Evolutionary conservation across 163 green algal species (phyloP), one percentile per base, ranked within the genome.

Genomic region (Scenedesmus sp.): DNA sequence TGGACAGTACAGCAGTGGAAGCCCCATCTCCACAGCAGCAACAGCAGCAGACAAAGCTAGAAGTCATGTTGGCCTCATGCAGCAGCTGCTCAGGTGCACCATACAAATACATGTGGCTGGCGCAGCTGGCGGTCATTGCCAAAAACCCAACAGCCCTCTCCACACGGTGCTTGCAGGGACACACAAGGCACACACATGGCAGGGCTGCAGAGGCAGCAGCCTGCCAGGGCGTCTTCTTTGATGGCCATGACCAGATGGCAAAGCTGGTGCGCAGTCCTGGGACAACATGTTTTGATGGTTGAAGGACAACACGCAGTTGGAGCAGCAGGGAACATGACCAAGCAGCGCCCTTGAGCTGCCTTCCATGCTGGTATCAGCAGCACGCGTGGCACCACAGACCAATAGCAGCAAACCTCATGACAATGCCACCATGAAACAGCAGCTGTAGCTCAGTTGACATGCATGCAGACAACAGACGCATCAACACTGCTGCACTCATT

Each of bases 221-320:
- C 23, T 93, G 91, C 62, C 56, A 77, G 52, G 73, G 86, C 2
- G 2, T n/a, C 55, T 93, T 93, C 46, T 89, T 93, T 92, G 85
- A 93, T 85, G 91, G 91, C 57, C 46, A 84, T 52, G 81, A 92
- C 46, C 64, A 89, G 57, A 5, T 67, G 66, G 54, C 70, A 87
- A 92, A 34, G n/a, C 74, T 70, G 23, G 34, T 64, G 13, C 46
- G 82, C 10, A 12, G n/a, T 59, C 9, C 20, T 13, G 15, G 34
- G 34, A 46, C 34, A 46, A 23, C 23, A 52, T 56, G 26, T 62
- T 7, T n/a, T 59, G 8, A 7, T 26, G 46, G 16, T 64, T 60
- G 16, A 6, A 55, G 81, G 23, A 62, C 57, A 57, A 10, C 8
- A 10, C 12, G 57, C 56, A 56, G 23, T 57, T 5, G 2, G 55